Conservation (phyloP, 2,329 filamentous ascomycete genomes). For the Thielaviopsis cerberus region DNA sequence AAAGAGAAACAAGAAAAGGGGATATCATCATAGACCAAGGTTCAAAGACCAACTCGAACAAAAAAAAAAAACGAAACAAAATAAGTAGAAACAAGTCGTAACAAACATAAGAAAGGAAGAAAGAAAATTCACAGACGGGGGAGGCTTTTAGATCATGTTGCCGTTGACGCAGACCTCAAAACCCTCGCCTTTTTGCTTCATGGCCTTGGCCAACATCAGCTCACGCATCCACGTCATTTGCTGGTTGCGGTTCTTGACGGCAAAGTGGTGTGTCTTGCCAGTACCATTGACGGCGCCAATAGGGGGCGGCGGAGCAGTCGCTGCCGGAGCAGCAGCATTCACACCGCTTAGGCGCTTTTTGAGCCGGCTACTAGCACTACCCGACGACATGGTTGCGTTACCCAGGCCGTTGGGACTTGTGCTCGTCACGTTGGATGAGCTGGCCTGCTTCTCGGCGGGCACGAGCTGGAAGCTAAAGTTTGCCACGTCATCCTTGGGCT, state of each 20-base stretch:
- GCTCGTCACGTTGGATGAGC: conserved; percentile 20
- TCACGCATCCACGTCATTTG: conserved; percentile 95
- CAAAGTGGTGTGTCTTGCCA: conserved; percentile 83
- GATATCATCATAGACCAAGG: conserved; percentile 8
- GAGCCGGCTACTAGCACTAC: not conserved
- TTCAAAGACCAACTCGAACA: conserved; percentile 9
- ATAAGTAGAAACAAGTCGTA: conserved; percentile 11
- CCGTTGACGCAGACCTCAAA: conserved; percentile 71
- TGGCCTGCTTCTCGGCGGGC: conserved; percentile 42
- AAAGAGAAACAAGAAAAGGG: not conserved
- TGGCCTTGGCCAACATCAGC: conserved; percentile 74
- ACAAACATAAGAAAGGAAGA: conserved; percentile 7
- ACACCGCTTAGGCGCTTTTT: conserved; percentile 8
- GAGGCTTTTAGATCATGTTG: conserved; percentile 42
- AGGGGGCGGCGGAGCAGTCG: conserved; percentile 22
- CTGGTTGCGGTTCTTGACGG: conserved; percentile 70
- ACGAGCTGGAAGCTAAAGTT: conserved; percentile 77
- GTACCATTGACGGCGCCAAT: conserved; percentile 39
- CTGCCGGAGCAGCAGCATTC: not conserved
- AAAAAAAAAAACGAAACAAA: conserved; percentile 14
- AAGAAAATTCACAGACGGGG: not conserved
- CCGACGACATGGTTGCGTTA: conserved; percentile 7
- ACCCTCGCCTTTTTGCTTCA: conserved; percentile 67
- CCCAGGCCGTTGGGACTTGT: conserved; percentile 12
- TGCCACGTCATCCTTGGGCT: conserved; percentile 37